Evolutionary conservation across 176 grass and related monocot species (phyloP).

Genomic region (Microstegium vimineum): DNA sequence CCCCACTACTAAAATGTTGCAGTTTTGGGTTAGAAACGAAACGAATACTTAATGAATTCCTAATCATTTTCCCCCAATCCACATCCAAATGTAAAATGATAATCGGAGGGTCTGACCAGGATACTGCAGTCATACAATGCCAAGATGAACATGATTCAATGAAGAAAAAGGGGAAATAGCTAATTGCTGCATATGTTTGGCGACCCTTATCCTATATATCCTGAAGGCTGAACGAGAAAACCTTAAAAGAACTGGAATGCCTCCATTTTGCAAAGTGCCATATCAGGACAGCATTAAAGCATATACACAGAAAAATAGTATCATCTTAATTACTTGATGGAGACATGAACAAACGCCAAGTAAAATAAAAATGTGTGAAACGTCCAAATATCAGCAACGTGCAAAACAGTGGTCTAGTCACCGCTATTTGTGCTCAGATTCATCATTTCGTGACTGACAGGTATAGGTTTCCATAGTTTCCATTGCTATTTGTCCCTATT

Average conservation of each 20-base stretch:
- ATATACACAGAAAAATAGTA: background rate
- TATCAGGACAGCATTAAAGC: background rate
- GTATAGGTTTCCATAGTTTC: background rate
- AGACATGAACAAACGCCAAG: background rate
- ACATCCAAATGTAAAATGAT: background rate
- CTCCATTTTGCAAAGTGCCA: background rate
- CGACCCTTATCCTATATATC: background rate
- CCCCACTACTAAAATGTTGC: too few species aligned
- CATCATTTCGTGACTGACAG: background rate
- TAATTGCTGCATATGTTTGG: background rate
- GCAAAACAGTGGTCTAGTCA: background rate
- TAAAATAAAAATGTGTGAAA: background rate
- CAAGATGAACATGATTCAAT: background rate
- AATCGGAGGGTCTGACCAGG: background rate
- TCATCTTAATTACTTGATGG: background rate
- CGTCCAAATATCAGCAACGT: background rate
- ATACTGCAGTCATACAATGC: background rate
- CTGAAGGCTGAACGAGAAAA: background rate
- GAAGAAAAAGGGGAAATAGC: background rate
- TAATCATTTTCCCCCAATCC: too few species aligned
- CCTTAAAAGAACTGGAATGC: background rate
- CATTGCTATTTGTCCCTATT: background rate
- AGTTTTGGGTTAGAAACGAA: too few species aligned
- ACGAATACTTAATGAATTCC: too few species aligned
- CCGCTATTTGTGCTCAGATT: background rate